Base-by-base conservation (phyloP, 2,329 filamentous ascomycete species). In the Botrytis byssoidea region DNA sequence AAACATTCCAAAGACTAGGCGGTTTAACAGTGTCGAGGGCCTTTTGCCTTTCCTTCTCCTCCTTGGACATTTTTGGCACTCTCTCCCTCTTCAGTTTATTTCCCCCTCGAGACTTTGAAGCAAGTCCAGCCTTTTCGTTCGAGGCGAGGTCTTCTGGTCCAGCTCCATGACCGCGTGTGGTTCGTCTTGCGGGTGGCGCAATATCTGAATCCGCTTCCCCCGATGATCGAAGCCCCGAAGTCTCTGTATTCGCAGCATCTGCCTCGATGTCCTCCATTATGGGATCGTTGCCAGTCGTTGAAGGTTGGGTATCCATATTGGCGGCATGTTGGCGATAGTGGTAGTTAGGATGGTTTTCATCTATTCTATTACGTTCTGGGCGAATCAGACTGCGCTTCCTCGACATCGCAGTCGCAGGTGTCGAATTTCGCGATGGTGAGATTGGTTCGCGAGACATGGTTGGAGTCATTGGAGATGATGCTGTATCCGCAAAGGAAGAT, bases 301-400 rank as follows among this genome's bases (percentile, higher is more conserved):
- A 98, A 0, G 97, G 96, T 77, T 94, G 86, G 8, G 94, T 92
- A 72, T 91, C 88, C 94, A 99, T 98, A 77, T 95, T 93, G 79
- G 94, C 93, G 16, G 97, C 94, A 88, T 97, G 95, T 82, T 97
- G 93, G 78, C 94, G 91, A 83, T 99, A 99, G 83, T 98, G 89
- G 81, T 98, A 99, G 82, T 98, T 97, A 22, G 95, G 94, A 81
- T 98, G 94, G 78, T 95, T 92, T 76, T 88, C 90, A 78, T 95
- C 92, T 78, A 97, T 93, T 78, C 92, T 90, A 79, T 92, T 92
- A 77, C 96, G 90, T 83, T 99, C 96, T 0, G 96, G 96, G 75
- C 93, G 88, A 80, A 99, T 91, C 76, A 99, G 85, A 82, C 93
- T 98, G 81, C 92, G 90, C 84, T 98, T 98, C 78, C 95, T 90